Evolutionary conservation across 2,329 filamentous ascomycete genomes (phyloP), one percentile per base, ranked within the genome.

Genomic region (Fusarium succisae): DNA sequence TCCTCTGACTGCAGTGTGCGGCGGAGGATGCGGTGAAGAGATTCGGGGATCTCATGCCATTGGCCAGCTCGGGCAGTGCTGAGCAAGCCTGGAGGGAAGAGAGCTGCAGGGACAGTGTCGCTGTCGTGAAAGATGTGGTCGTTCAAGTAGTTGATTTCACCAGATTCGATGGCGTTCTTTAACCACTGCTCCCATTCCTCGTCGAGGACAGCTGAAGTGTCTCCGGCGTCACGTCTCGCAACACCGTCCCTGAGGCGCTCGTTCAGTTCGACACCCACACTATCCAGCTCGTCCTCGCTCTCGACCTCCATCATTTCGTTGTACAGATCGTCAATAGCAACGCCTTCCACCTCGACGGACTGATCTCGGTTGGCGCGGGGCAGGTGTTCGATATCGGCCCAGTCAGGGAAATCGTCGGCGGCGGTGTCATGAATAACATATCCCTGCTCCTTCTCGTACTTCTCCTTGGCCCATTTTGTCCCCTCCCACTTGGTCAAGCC

Each of bases 401-500:
- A 94, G 67, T 89, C 87, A 8, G 85, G 83, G 65, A 95, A 91
- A 30, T 89, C 91, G 76, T 93, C 91, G 58, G 88, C 89, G 3
- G 92, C 91, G 11, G 93, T 94, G 79, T 96, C 93, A 54, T 84
- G 82, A 71, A 96, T 94, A 37, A 83, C 83, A 66, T 93, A 87
- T 39, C 91, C 91, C 78, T 94, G 92, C 79, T 95, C 93, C 65
- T 88, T 87, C 84, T 96, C 93, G 79, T 91, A 96, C 62, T 93
- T 89, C 79, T 95, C 92, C 79, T 94, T 92, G 70, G 93, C 93
- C 93, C 93, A 95, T 70, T 91, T 91, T 15, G 93, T 95, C 65
- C 93, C 93, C 84, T 95, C 93, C 93, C 93, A 96, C 79, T 93
- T 92, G 66, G 93, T 95, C 79, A 95, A 85, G 55, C 86, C 86